phyloP scores from a whole-genome alignment of 805 yeast genomes.

The Phaffomyces thermotolerans region DNA sequence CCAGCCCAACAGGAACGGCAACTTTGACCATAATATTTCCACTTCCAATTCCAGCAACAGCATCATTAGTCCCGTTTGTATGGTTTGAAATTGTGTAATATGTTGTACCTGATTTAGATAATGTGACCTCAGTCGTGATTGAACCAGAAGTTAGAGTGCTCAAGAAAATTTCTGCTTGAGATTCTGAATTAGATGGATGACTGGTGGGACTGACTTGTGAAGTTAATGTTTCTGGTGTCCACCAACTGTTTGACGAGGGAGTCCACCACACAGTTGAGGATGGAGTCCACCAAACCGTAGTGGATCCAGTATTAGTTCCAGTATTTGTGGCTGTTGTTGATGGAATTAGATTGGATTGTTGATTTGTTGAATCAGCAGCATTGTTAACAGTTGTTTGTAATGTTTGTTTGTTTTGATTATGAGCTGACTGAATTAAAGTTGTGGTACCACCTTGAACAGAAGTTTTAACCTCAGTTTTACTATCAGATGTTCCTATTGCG shows the following conservation, averaged over 20 bases:
- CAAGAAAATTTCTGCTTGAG: background rate
- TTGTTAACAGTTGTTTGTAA: too few species aligned
- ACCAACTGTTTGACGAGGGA: constrained; percentile 8
- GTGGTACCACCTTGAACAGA: background rate
- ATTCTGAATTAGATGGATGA: background rate
- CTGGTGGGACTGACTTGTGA: background rate
- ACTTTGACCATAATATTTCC: background rate
- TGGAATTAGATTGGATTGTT: background rate
- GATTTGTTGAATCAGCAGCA: background rate
- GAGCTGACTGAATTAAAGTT: too few species aligned
- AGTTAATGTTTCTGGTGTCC: constrained; percentile 5
- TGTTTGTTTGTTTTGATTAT: too few species aligned
- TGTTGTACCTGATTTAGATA: background rate
- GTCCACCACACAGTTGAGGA: constrained; percentile 11
- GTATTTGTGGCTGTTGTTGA: background rate
- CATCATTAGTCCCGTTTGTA: constrained; percentile 2
- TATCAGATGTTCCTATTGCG: background rate
- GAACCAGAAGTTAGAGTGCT: constrained; percentile 4
- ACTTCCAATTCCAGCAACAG: background rate
- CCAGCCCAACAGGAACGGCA: constrained; percentile 1
- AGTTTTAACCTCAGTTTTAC: background rate
- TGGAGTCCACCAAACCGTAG: constrained; percentile 11
- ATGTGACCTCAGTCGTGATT: background rate
- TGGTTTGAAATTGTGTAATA: background rate
- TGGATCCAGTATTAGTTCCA: background rate